Evolutionary conservation across 75 land plant species (phyloP), one percentile per base, ranked within the genome.

Genomic region (Isoetes taiwanensis): DNA sequence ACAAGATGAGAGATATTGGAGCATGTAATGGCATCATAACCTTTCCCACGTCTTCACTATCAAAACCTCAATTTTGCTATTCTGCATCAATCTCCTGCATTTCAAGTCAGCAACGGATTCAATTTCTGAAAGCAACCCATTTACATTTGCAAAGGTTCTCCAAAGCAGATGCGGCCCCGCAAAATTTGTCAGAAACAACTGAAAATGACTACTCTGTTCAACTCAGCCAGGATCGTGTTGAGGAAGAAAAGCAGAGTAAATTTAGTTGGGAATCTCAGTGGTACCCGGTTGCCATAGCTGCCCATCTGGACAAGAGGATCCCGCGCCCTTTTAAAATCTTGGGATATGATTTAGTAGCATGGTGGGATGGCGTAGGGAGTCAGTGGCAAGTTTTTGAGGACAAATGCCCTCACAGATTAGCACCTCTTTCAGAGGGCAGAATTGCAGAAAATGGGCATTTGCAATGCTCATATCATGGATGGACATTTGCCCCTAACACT

Each of bases 361-460:
- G 84, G 84, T 80, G 84, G 84, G 84, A 80, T 54, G 39, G 68
- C 43, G 53, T 8, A 21, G 73, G 39, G 30, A 61, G 30, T 20
- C 26, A 30, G 12, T 80, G 84, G 84, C 61, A 62, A 58, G 84
- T 74, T 21, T 78, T 70, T 38, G 75, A 67, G 28, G 84, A 80
- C 39, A 54, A 58, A 52, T 80, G 84, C 57, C 82, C 84, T 1
- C 84, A 80, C 55, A 55, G 84, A 30, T 56, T 79, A 46, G 84
- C 82, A 2, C 84, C 84, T 27, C 78, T 80, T n/a, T 80, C 84
- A 9, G 84, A 80, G 57, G 83, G 83, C 6, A 65, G 83, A 52
- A 70, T 80, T 28, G 72, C 55, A 43, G 70, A 25, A 39, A 43
- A 65, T 28, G 84, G 84, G 20, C 63, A 72, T 30, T 58, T 80